Evolutionary conservation across 129 eudicot species (phyloP).

Genomic region (Pseudognaphalium luteoalbum): DNA sequence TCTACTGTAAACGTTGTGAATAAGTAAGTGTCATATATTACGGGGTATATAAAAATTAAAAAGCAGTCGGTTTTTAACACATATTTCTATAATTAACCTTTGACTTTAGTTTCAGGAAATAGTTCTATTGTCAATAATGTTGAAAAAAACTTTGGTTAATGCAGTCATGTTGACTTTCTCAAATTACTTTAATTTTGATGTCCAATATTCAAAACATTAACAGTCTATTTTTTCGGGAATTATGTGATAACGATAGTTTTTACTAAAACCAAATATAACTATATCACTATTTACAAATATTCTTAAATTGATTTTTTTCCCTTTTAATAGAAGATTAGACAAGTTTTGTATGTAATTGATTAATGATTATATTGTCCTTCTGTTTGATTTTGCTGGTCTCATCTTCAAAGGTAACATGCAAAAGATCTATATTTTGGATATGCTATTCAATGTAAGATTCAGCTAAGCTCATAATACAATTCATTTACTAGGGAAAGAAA

Average conservation of each 20-base stretch:
- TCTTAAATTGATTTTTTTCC: not conserved
- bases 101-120: slow-evolving; percentile 6
- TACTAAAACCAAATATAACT: not conserved
- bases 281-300: not conserved
- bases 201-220: not conserved
- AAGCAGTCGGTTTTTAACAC: slow-evolving; percentile 4
- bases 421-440: not conserved
- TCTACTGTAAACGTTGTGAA: too few species aligned
- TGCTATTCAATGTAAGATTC: not conserved
- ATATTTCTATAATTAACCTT: not conserved
- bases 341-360: slow-evolving; percentile 4
- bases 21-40: too few species aligned
- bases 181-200: not conserved
- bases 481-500: too few species aligned
- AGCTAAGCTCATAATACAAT: too few species aligned
- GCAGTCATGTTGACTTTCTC: slow-evolving; percentile 6
- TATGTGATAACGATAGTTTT: not conserved
- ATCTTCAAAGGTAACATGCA: not conserved
- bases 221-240: not conserved
- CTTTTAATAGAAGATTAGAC: not conserved
- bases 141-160: slow-evolving; percentile 19
- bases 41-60: too few species aligned
- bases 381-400: slow-evolving; percentile 1
- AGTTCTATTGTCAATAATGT: slow-evolving; percentile 19
- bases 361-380: slow-evolving; percentile 10